phyloP scores from a whole-genome alignment of 768 basidiomycete species.

The Boletales sp. region DNA sequence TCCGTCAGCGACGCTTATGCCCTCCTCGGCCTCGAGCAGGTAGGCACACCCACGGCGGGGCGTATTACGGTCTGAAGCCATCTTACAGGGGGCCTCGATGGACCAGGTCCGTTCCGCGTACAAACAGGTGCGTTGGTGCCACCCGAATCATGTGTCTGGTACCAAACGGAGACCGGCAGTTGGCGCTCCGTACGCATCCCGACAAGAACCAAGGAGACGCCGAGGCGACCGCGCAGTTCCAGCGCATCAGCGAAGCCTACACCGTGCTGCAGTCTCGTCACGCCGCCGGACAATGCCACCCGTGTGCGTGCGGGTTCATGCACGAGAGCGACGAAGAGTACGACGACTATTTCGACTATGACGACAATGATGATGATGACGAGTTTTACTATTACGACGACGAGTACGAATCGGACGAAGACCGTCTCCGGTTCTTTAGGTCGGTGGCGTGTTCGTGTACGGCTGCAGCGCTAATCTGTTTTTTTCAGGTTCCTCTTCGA shows the following conservation, averaged over 20 bases:
- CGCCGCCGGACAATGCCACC: slow-evolving; percentile 19
- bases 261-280: slow-evolving; percentile 55
- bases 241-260: slow-evolving; percentile 68
- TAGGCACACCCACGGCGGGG: slow-evolving; percentile 17
- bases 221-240: slow-evolving; percentile 66
- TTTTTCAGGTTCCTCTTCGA: slow-evolving; percentile 47
- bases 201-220: slow-evolving; percentile 71
- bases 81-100: slow-evolving; percentile 50
- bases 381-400: slow-evolving; percentile 29
- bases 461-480: slow-evolving; percentile 3
- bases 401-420: slow-evolving; percentile 32
- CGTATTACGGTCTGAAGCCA: slow-evolving; percentile 4
- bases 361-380: slow-evolving; percentile 18
- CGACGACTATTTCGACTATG: slow-evolving; percentile 28
- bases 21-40: slow-evolving; percentile 54
- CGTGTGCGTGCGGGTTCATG: slow-evolving; percentile 8
- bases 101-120: slow-evolving; percentile 67
- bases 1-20: slow-evolving; percentile 37
- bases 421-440: slow-evolving; percentile 44
- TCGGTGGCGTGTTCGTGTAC: slow-evolving; percentile 15
- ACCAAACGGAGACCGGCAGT: slow-evolving; percentile 29
- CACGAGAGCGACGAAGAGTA: slow-evolving; percentile 41
- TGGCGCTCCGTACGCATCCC: slow-evolving; percentile 68
- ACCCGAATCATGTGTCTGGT: neutral
- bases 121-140: slow-evolving; percentile 49